A percentile compares a stretch with the other conserved stretches of the same genome.
Evolutionary conservation across 352 stramenopile genomes (phyloP).

Genomic region (Phytophthora multivora): DNA sequence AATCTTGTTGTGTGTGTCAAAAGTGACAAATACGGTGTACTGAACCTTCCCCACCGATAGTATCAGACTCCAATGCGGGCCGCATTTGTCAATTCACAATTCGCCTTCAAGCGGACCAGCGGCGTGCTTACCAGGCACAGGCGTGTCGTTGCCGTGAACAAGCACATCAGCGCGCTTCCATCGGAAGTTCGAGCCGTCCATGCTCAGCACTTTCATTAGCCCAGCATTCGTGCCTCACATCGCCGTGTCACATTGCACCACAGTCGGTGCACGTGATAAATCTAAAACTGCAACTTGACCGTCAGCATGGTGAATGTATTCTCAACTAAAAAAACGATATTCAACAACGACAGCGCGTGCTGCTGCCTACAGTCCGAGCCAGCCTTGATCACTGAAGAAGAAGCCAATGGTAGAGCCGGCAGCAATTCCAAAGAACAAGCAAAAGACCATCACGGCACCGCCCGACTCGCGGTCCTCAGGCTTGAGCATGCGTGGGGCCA

Average conservation of each 20-base stretch:
- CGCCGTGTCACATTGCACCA: constrained; percentile 10
- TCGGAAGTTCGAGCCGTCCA: too few relatives aligned
- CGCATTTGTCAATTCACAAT: neutral
- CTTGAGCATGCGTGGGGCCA: constrained; percentile 53
- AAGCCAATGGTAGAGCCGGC: constrained; percentile 53
- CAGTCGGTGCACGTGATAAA: too few relatives aligned
- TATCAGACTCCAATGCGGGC: neutral
- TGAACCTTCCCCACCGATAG: too few relatives aligned
- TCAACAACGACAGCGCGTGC: neutral
- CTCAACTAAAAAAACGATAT: neutral
- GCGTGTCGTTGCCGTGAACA: neutral
- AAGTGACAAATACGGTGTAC: neutral
- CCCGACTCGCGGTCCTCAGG: constrained; percentile 62
- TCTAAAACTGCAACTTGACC: too few relatives aligned
- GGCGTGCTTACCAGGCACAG: constrained; percentile 1
- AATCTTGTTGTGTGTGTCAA: neutral
- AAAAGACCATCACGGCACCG: constrained; percentile 62
- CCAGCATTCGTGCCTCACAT: neutral
- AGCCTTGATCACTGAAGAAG: constrained; percentile 51
- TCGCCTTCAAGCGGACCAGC: neutral
- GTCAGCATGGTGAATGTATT: neutral
- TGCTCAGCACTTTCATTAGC: neutral
- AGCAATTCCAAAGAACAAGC: constrained; percentile 60
- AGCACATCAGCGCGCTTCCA: neutral
- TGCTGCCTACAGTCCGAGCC: constrained; percentile 42